phyloP scores from a whole-genome alignment of 2,329 filamentous ascomycete species.

The Trichoderma koningii region DNA sequence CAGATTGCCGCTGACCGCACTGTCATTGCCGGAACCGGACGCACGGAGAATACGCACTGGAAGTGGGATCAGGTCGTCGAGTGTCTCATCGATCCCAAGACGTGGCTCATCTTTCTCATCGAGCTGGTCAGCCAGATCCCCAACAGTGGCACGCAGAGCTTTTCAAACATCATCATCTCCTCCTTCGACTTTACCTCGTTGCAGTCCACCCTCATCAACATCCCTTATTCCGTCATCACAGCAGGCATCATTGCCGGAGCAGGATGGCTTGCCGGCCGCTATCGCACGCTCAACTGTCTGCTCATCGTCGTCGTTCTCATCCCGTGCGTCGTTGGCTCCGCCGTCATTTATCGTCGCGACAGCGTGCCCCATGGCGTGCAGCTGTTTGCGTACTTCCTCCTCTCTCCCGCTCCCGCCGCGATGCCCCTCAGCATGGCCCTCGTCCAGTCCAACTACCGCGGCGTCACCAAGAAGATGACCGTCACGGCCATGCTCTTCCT shows the following conservation, averaged over 20 bases:
- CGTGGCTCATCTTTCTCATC: constrained; percentile 59
- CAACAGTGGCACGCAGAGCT: constrained; percentile 63
- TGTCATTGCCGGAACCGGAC: constrained; percentile 53
- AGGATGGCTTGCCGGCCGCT: constrained; percentile 55
- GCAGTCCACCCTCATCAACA: constrained; percentile 58
- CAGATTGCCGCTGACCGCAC: constrained; percentile 51
- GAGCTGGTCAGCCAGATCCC: constrained; percentile 59
- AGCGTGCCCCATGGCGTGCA: constrained; percentile 47
- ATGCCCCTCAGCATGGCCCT: constrained; percentile 59
- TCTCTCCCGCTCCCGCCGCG: constrained; percentile 55
- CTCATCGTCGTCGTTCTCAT: constrained; percentile 53
- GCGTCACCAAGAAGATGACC: constrained; percentile 63
- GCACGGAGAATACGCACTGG: constrained; percentile 52
- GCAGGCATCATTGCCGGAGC: constrained; percentile 51
- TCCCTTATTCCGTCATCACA: constrained; percentile 58
- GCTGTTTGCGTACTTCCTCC: constrained; percentile 60
- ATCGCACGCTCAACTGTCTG: constrained; percentile 53
- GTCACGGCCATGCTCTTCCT: constrained; percentile 58
- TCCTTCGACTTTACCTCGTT: constrained; percentile 59
- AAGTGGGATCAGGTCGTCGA: constrained; percentile 55
- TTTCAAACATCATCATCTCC: constrained; percentile 58
- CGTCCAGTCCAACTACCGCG: constrained; percentile 57
- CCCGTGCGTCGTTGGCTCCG: constrained; percentile 55
- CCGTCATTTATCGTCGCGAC: constrained; percentile 53
- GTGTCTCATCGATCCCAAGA: constrained; percentile 59